Evolutionary conservation across 2,329 filamentous ascomycete genomes (phyloP), one percentile per base, ranked within the genome.

Genomic region (Talaromyces sp.): DNA sequence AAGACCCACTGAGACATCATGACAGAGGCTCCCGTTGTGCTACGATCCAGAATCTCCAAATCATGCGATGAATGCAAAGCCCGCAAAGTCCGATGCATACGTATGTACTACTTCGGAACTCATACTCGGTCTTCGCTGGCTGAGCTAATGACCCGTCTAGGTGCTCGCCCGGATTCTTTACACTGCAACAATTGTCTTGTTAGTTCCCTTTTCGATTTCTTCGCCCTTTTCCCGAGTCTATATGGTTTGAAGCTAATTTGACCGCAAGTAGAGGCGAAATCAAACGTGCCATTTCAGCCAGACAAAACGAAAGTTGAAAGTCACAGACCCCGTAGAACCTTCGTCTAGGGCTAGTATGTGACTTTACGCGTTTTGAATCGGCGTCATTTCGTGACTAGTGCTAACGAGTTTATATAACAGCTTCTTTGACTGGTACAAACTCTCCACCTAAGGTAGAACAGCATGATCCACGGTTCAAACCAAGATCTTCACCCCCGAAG

Each of bases 31-130:
- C 11, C 50, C 6, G 52, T 43, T 19, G 41, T 60, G 51, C 40
- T 62, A 31, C 60, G 45, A 40, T 57, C 62, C 8, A 53, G 69
- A 48, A 54, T 62, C 5, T 64, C 61, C 11, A 63, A 61, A 6
- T 62, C 71, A 5, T 77, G 74, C 63, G 72, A 76, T 62, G 64
- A 67, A 40, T 77, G 74, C 64, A 75, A 75, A 62, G 58, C 63
- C n/a, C 71, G 74, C 40, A 77, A 77, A 62, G 74, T 76, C 19
- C 71, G 73, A 53, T 77, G 73, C 61, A 67, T 68, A 19, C 69
- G 74, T 75, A 66, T 53, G 68, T 62, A 28, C 21, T 33, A 41
- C 31, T 43, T 50, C 33, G 31, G 40, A 11, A 37, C 21, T 39
- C 31, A 31, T 25, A 21, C 21, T 53, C 37, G 56, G 19, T 13